Percentiles rank a stretch among this genome's conserved stretches.
Conservation (phyloP, 202 grass and related monocot species). For the Schoenoplectus tabernaemontani region DNA sequence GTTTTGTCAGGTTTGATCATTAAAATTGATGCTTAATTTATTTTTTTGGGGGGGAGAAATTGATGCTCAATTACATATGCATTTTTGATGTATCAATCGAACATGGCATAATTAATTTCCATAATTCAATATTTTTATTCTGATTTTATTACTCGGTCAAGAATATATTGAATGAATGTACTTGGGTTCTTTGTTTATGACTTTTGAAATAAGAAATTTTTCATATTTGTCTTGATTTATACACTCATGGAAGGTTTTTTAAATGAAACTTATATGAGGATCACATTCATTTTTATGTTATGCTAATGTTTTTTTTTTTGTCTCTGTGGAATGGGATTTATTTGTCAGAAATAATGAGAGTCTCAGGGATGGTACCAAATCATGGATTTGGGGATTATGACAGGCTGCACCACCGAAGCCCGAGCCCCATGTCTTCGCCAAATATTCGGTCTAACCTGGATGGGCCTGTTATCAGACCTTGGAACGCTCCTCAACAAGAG, state of each 20-base stretch:
- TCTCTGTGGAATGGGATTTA: background rate
- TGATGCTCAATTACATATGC: too few species aligned
- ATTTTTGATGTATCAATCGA: background rate
- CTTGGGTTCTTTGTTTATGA: background rate
- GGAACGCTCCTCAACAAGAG: conserved; percentile 65
- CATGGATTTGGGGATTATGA: conserved; percentile 86
- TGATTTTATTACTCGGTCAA: background rate
- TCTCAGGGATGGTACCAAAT: conserved; percentile 61
- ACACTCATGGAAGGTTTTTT: background rate
- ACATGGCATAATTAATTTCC: background rate
- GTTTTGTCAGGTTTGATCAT: background rate
- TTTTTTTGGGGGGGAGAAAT: too few species aligned
- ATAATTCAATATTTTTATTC: background rate
- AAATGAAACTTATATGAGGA: background rate
- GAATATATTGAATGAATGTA: background rate
- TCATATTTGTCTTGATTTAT: conserved; percentile 1
- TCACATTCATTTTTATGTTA: background rate
- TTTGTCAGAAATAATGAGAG: conserved; percentile 80
- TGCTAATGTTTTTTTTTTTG: conserved; percentile 11
- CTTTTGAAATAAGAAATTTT: background rate
- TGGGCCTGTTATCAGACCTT: conserved; percentile 55
- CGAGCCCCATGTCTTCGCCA: conserved; percentile 87
- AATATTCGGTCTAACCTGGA: conserved; percentile 60
- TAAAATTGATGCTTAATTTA: conserved; percentile 2
- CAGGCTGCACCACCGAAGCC: conserved; percentile 69